Percentiles rank a stretch among this genome's conserved stretches.
Evolutionary conservation across 768 basidiomycete genomes (phyloP).

Genomic region (Podaxis sp.): DNA sequence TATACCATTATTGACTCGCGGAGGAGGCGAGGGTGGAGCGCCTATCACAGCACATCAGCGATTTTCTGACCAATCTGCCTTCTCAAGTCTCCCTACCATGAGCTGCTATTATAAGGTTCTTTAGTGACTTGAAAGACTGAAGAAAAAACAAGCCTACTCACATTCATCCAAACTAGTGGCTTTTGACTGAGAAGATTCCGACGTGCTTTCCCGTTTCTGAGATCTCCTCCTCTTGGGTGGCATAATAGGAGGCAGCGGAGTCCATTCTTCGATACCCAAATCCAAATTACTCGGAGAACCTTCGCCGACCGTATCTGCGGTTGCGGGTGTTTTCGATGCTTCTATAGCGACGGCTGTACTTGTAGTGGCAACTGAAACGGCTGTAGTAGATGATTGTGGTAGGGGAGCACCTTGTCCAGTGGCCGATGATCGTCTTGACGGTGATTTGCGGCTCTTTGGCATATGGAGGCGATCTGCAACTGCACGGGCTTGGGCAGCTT

Average conservation of each 20-base stretch:
- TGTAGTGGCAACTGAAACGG: constrained; percentile 18
- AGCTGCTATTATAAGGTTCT: background rate
- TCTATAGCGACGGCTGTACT: background rate
- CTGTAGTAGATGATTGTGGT: constrained; percentile 19
- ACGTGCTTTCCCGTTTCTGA: constrained; percentile 5
- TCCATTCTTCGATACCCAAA: background rate
- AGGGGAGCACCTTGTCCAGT: constrained; percentile 26
- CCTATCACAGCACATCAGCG: constrained; percentile 14
- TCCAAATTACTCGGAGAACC: background rate
- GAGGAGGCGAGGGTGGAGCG: background rate
- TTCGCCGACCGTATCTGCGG: background rate
- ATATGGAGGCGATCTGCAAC: constrained; percentile 50
- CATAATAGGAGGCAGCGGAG: constrained; percentile 4
- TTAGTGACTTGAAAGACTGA: background rate
- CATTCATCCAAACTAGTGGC: background rate
- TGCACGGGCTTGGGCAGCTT: constrained; percentile 39
- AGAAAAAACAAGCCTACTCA: background rate
- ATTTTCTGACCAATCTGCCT: constrained; percentile 4
- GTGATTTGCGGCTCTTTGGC: constrained; percentile 34
- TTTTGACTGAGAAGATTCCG: background rate
- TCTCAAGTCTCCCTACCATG: constrained; percentile 14
- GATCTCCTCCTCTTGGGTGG: constrained; percentile 10
- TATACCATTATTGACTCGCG: background rate
- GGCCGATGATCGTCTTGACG: constrained; percentile 19
- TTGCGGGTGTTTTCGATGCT: background rate